Evolutionary conservation across 2,329 filamentous ascomycete genomes (phyloP).

Genomic region (Aspergillus proliferans): DNA sequence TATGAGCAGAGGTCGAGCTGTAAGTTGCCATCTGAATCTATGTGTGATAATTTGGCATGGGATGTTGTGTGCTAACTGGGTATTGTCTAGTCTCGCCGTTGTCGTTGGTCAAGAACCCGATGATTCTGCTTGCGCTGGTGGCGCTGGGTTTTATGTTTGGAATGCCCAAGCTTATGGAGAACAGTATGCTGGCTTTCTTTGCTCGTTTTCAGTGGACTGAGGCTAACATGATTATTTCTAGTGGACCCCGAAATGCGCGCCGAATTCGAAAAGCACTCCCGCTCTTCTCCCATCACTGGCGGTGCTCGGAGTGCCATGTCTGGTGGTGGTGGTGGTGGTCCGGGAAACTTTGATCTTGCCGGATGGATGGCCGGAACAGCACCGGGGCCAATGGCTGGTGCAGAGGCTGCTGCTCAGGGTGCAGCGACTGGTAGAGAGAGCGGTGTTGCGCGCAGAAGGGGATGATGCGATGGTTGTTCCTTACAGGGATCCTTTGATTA

Average conservation of each 20-base stretch:
- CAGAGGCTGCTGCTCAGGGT: constrained; percentile 12
- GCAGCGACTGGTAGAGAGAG: constrained; percentile 23
- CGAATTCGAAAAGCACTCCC: constrained; percentile 87
- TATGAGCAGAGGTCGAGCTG: constrained; percentile 70
- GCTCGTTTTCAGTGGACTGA: background rate
- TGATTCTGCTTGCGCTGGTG: constrained; percentile 87
- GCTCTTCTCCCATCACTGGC: constrained; percentile 61
- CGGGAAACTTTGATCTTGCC: constrained; percentile 62
- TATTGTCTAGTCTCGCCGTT: constrained; percentile 62
- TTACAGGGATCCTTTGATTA: background rate
- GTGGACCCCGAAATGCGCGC: constrained; percentile 95
- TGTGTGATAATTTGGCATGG: background rate
- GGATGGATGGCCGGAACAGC: constrained; percentile 60
- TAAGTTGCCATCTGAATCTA: constrained; percentile 42
- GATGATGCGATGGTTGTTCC: constrained; percentile 13
- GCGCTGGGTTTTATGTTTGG: constrained; percentile 79
- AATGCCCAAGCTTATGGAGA: constrained; percentile 92
- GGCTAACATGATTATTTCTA: constrained; percentile 32
- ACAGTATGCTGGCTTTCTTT: constrained; percentile 59
- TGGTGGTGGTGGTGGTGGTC: constrained; percentile 44
- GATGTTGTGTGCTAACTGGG: constrained; percentile 3
- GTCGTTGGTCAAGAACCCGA: constrained; percentile 82
- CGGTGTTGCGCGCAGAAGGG: constrained; percentile 22
- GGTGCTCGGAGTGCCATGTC: constrained; percentile 55
- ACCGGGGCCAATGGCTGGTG: constrained; percentile 18